Evolutionary conservation across 306 rosid genomes (phyloP).

Genomic region (Vachellia collinsii): DNA sequence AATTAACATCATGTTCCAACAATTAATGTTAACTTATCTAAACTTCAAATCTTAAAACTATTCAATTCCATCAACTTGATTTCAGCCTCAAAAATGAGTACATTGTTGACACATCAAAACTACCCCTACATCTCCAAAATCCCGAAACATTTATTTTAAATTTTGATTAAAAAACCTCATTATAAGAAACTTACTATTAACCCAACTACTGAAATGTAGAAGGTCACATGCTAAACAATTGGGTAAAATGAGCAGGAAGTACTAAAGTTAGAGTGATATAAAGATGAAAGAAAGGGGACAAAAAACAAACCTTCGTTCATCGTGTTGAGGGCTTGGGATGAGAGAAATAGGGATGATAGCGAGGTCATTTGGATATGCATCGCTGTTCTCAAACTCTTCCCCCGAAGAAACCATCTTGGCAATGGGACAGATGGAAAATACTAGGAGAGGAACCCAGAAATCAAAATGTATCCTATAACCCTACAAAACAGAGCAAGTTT

Average conservation of each 20-base stretch:
- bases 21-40: not conserved
- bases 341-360: not conserved
- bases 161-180: not conserved
- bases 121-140: not conserved
- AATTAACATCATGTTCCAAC: not conserved
- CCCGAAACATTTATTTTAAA: conserved; percentile 5
- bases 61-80: not conserved
- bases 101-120: not conserved
- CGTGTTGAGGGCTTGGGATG: not conserved
- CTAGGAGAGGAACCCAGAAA: too few relatives aligned
- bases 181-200: not conserved
- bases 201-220: not conserved
- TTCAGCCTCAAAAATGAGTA: not conserved
- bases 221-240: conserved; percentile 7
- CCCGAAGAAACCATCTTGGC: not conserved
- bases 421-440: not conserved
- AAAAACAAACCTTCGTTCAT: not conserved
- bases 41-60: not conserved
- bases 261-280: not conserved
- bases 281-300: not conserved
- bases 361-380: not conserved
- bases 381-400: not conserved
- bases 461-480: too few relatives aligned
- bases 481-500: too few relatives aligned
- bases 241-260: conserved; percentile 11